These are phyloP conservation scores for Diplodia corticola DNA, from an alignment of 2,329 filamentous ascomycete species.

Conservation along the genomic window DNA sequence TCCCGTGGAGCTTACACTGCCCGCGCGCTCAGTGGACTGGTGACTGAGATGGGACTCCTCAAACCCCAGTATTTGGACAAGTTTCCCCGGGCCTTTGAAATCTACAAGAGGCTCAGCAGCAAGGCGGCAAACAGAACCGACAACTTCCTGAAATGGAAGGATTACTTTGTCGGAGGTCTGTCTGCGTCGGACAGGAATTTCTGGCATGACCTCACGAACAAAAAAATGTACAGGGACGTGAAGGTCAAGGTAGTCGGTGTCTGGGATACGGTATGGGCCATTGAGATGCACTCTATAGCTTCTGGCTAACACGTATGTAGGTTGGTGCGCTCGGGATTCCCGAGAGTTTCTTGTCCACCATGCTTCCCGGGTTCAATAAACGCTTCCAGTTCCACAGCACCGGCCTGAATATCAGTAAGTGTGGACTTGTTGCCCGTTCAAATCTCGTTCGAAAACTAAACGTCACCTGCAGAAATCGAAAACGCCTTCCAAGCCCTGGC, in stretches of 20 bases:
- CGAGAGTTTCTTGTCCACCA: not conserved
- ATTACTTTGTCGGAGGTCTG: not conserved
- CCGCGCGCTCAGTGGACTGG: slow-evolving; percentile 43
- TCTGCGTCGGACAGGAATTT: not conserved
- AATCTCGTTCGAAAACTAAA: not conserved
- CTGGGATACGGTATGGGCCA: slow-evolving; percentile 50
- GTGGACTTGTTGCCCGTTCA: not conserved
- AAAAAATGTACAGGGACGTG: slow-evolving; percentile 8
- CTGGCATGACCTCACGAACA: not conserved
- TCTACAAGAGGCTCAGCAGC: slow-evolving; percentile 28
- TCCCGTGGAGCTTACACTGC: slow-evolving; percentile 48
- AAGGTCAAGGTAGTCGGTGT: slow-evolving; percentile 48
- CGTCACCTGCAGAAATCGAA: slow-evolving; percentile 39
- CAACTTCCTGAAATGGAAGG: not conserved
- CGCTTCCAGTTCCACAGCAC: slow-evolving; percentile 20
- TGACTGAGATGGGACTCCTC: slow-evolving; percentile 50
- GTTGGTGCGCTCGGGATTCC: not conserved
- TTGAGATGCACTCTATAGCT: accelerated
- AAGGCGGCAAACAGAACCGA: not conserved
- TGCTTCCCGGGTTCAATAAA: slow-evolving; percentile 16
- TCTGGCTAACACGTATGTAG: slow-evolving; percentile 18
- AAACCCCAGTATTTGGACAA: slow-evolving; percentile 48
- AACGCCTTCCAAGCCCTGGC: slow-evolving; percentile 59
- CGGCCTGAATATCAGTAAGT: slow-evolving; percentile 10
- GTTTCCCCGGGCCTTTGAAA: slow-evolving; percentile 42